These are phyloP conservation scores for Usnea hakonensis DNA, from an alignment of 495 filamentous ascomycete genomes.

Conservation along the genomic window DNA sequence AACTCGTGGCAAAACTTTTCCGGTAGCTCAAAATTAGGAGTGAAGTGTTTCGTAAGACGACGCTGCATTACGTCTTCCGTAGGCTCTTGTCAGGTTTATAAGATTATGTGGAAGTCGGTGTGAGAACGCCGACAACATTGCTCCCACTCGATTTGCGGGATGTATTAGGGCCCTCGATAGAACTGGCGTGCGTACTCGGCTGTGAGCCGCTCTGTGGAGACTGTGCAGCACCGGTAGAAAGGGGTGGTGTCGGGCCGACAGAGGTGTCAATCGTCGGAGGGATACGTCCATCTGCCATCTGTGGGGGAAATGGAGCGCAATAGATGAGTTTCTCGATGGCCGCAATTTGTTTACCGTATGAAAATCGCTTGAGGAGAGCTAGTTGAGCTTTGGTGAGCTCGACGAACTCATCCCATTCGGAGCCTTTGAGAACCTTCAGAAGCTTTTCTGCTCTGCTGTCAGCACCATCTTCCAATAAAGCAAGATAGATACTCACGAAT, in stretches of 20 bases:
- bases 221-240: conserved; percentile 54
- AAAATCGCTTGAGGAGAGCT: conserved; percentile 59
- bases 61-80: conserved; percentile 8
- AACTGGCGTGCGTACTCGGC: conserved; percentile 51
- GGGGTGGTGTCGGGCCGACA: conserved; percentile 48
- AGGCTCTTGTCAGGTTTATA: neutral
- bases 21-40: conserved; percentile 4
- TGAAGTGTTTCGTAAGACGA: conserved; percentile 7
- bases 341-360: conserved; percentile 72
- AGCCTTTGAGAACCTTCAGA: conserved; percentile 56
- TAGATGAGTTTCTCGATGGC: conserved; percentile 59
- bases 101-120: conserved; percentile 21
- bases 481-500: conserved; percentile 61
- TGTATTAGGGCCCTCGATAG: conserved; percentile 37
- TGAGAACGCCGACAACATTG: conserved; percentile 17
- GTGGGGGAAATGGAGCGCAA: conserved; percentile 24
- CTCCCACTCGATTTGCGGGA: conserved; percentile 22
- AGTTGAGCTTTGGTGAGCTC: conserved; percentile 70
- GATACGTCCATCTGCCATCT: conserved; percentile 26
- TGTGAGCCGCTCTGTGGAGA: conserved; percentile 56
- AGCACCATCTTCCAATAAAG: conserved; percentile 26
- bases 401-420: conserved; percentile 58
- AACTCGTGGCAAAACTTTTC: conserved; percentile 1
- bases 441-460: conserved; percentile 62
- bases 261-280: conserved; percentile 40